These are phyloP conservation scores for Xylaria longipes DNA, from an alignment of 495 filamentous ascomycete genomes.

Conservation along the genomic window DNA sequence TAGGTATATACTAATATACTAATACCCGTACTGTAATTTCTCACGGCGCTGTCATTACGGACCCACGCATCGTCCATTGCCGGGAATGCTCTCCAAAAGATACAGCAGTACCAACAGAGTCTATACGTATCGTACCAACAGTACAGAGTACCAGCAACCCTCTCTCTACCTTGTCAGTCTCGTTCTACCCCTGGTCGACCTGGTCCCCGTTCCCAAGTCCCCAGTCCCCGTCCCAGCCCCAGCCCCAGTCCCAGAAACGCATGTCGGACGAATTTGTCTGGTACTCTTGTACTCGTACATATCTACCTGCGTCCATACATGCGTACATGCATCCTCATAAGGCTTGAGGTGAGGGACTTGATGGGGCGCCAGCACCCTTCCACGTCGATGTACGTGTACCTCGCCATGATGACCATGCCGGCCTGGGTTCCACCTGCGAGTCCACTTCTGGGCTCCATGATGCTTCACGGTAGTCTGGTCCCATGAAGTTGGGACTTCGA, in stretches of 20 bases:
- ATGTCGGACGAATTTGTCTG: conserved; percentile 11
- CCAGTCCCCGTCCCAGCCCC: conserved; percentile 7
- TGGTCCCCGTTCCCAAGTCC: background rate
- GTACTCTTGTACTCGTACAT: conserved; percentile 5
- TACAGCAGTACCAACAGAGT: conserved; percentile 15
- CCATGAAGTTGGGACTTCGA: conserved; percentile 42
- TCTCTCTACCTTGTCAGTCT: conserved; percentile 19
- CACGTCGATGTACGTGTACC: conserved; percentile 43
- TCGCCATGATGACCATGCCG: conserved; percentile 24
- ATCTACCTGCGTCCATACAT: conserved; percentile 21
- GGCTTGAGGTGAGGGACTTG: conserved; percentile 30
- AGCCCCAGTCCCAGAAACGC: conserved; percentile 23
- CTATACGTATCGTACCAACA: no score
- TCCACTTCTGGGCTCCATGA: conserved; percentile 41
- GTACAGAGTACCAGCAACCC: no score
- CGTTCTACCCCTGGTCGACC: conserved; percentile 4
- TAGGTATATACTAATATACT: conserved; percentile 3
- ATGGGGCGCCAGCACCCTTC: conserved; percentile 28
- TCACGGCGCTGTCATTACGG: conserved; percentile 11
- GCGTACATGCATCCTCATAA: conserved; percentile 32
- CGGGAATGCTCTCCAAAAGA: conserved; percentile 10
- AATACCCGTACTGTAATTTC: background rate
- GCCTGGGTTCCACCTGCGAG: conserved; percentile 36
- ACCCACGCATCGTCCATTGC: conserved; percentile 16
- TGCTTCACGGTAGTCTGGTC: conserved; percentile 34